Evolutionary conservation across 2,329 filamentous ascomycete species (phyloP).

Genomic region (Xylariaceae sp.): DNA sequence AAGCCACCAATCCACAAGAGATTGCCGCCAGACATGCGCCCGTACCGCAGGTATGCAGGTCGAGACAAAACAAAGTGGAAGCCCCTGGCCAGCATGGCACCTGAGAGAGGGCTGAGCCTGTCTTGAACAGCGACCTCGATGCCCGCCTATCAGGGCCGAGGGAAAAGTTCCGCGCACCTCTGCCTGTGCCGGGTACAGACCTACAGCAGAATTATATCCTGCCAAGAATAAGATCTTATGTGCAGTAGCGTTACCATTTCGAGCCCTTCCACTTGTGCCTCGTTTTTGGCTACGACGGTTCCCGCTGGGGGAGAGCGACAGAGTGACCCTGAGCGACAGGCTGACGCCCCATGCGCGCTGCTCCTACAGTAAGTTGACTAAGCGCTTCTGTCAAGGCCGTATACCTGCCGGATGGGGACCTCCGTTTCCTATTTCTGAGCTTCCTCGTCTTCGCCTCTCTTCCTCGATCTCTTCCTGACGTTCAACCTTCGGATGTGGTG

Average conservation of each 20-base stretch:
- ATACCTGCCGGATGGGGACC: background rate
- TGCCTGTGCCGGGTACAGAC: background rate
- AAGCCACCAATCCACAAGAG: background rate
- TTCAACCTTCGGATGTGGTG: constrained; percentile 25
- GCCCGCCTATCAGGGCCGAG: background rate
- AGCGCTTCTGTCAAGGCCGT: background rate
- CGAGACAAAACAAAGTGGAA: no score
- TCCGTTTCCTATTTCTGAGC: background rate
- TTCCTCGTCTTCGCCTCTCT: constrained; percentile 2
- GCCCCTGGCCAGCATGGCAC: no score
- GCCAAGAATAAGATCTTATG: constrained; percentile 16
- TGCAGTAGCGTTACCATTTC: constrained; percentile 17
- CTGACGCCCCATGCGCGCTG: background rate
- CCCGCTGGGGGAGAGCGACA: no score
- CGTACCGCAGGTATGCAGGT: no score
- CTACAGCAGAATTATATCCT: background rate
- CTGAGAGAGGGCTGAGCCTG: background rate
- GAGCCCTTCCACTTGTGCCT: background rate
- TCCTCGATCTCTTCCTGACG: constrained; percentile 21
- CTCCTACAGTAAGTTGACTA: background rate
- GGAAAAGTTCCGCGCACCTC: background rate
- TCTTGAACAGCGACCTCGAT: background rate
- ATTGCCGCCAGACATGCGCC: background rate
- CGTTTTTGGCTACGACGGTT: background rate
- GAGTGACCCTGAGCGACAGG: constrained; percentile 4